A percentile compares a stretch with the other conserved stretches of the same genome.
These are phyloP conservation scores for Thraustochytrium sp. DNA, from an alignment of 352 stramenopile species.

Conservation along the genomic window DNA sequence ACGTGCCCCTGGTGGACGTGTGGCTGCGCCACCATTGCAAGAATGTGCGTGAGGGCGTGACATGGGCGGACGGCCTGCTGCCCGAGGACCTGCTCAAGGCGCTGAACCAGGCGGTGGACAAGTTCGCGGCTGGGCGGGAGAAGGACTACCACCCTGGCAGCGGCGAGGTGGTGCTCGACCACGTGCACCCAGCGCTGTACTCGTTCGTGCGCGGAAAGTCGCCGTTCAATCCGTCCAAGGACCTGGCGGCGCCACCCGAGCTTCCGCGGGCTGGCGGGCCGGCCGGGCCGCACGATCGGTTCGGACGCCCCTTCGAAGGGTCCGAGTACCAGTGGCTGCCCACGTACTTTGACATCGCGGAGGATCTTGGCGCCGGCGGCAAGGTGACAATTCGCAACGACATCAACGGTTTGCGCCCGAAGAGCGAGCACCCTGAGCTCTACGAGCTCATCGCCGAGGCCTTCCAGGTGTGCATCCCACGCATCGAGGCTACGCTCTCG, in stretches of 20 bases:
- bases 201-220: slow-evolving; percentile 33
- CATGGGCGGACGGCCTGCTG: not conserved
- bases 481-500: not conserved
- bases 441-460: slow-evolving; percentile 22
- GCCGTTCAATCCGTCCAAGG: not conserved
- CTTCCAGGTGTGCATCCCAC: not conserved
- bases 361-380: not conserved
- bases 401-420: slow-evolving; percentile 48
- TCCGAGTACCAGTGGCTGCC: slow-evolving; percentile 39
- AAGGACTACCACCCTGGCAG: slow-evolving; percentile 48
- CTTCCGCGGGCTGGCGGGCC: not conserved
- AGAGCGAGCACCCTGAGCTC: slow-evolving; percentile 15
- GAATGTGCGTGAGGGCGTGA: not conserved
- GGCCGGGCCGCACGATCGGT: not conserved
- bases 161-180: slow-evolving; percentile 37
- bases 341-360: slow-evolving; percentile 41
- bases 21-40: too few relatives aligned
- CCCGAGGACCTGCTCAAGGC: not conserved
- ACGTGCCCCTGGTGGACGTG: too few relatives aligned
- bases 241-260: not conserved
- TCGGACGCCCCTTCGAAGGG: not conserved
- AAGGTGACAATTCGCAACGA: slow-evolving; percentile 33
- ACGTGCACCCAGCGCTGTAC: slow-evolving; percentile 46
- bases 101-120: not conserved
- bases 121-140: not conserved